Base-by-base conservation (phyloP, 2,329 filamentous ascomycete species). In the Pleurostoma richardsiae region DNA sequence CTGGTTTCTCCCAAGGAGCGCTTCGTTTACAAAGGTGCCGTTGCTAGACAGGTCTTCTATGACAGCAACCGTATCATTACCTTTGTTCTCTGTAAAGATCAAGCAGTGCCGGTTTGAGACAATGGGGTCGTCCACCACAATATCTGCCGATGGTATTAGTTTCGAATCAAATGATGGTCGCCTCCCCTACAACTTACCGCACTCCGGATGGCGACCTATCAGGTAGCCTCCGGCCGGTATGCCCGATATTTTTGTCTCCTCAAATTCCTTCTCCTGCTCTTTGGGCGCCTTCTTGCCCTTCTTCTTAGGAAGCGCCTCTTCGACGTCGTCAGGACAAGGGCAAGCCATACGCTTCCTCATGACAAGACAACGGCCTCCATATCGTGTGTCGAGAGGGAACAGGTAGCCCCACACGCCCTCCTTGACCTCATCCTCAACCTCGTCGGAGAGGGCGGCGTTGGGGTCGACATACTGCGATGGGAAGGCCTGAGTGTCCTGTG, bases 401-500 rank as follows among this genome's bases (percentile, higher is more conserved):
- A 99, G 74, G 59, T 97, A 99, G 10, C 95, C 95, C 94, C 94
- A 99, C 1, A 97, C 90, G 6, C 90, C 90, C 63, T 95, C 88
- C 41, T 80, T 76, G 51, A 74, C 81, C 68, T 96, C 90, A 61
- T 96, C 88, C 52, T 91, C 81, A 4, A 95, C 88, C 47, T 95
- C 90, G 52, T 91, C 88, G 8, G 84, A 84, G 41, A 92, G 77
- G 29, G 81, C 79, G 49, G 80, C 72, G 29, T 89, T 81, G 3
- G 86, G 83, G 54, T 89, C 84, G 36, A 88, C 70, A 59, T 86
- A 88, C 68, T 99, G 94, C 6, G 88, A 91, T n/a, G 60, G 56
- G 51, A 86, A 81, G 0, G 83, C 77, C 61, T 91, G 88, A 0
- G 87, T 91, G 59, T 90, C 86, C 51, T 79, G 76, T 0, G 83